A percentile compares a stretch with the other conserved stretches of the same genome.
Evolutionary conservation across 495 filamentous ascomycete species (phyloP).

Genomic region (Lichenothelia convexa): DNA sequence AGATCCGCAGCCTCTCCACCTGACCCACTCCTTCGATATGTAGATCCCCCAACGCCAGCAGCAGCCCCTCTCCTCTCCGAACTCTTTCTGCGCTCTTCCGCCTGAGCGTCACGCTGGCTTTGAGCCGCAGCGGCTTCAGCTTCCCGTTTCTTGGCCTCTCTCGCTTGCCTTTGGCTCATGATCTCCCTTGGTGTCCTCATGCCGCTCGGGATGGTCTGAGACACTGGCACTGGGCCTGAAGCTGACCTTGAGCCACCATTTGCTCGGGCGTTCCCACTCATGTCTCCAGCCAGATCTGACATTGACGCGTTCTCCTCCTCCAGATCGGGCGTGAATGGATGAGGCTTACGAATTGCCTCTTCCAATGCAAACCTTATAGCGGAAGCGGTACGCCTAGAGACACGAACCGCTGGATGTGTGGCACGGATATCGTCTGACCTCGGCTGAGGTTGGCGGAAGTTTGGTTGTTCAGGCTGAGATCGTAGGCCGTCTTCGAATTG

Average conservation of each 20-base stretch:
- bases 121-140: constrained; percentile 12
- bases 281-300: constrained; percentile 56
- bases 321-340: constrained; percentile 66
- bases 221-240: constrained; percentile 19
- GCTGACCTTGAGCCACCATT: constrained; percentile 22
- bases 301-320: constrained; percentile 88
- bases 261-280: constrained; percentile 16
- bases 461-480: constrained; percentile 15
- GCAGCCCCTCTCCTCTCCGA: constrained; percentile 20
- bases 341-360: constrained; percentile 69
- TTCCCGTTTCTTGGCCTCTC: constrained; percentile 16
- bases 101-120: constrained; percentile 10
- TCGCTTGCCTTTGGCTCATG: constrained; percentile 19
- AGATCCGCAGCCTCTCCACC: not conserved
- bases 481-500: constrained; percentile 22
- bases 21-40: constrained; percentile 1
- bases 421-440: constrained; percentile 7
- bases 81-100: constrained; percentile 18
- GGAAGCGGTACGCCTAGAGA: constrained; percentile 47
- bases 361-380: constrained; percentile 86
- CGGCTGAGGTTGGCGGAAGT: constrained; percentile 14
- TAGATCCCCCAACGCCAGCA: constrained; percentile 11
- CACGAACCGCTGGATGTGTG: constrained; percentile 35
- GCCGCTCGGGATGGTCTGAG: constrained; percentile 12
- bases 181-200: constrained; percentile 21